phyloP scores from a whole-genome alignment of 306 rosid species.

The Lathyrus aphaca region DNA sequence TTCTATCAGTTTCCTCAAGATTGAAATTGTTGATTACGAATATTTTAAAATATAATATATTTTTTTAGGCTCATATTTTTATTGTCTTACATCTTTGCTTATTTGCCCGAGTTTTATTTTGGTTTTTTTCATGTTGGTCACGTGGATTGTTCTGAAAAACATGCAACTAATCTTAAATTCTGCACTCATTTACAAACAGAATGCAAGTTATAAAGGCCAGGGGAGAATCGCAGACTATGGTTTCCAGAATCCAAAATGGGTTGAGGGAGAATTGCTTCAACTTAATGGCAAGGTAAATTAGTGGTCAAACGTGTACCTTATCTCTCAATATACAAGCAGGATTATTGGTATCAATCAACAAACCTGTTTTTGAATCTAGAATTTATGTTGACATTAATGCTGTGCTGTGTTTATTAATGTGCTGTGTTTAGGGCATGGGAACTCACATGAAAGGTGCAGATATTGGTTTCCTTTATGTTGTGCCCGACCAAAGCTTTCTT shows the following conservation, averaged over 20 bases:
- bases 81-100: constrained; percentile 20
- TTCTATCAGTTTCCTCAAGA: constrained; percentile 12
- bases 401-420: constrained; percentile 45
- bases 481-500: constrained; percentile 92
- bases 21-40: constrained; percentile 6
- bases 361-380: neutral
- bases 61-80: constrained; percentile 10
- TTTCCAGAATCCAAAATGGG: constrained; percentile 86
- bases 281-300: constrained; percentile 87
- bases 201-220: constrained; percentile 89
- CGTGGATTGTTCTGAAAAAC: constrained; percentile 26
- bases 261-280: constrained; percentile 95
- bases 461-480: constrained; percentile 86
- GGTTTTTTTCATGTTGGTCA: constrained; percentile 12
- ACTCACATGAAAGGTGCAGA: constrained; percentile 95
- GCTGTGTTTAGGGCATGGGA: constrained; percentile 73
- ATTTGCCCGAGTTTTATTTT: neutral
- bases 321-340: constrained; percentile 31
- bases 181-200: constrained; percentile 51
- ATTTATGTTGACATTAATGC: constrained; percentile 30
- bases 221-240: constrained; percentile 95
- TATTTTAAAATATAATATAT: constrained; percentile 9
- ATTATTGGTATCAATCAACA: constrained; percentile 11
- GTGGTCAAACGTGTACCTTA: constrained; percentile 8
- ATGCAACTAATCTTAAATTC: constrained; percentile 27